Percentiles rank a stretch among this genome's conserved stretches.
phyloP scores from a whole-genome alignment of 2,329 filamentous ascomycete species.

The Colletotrichum karsti region DNA sequence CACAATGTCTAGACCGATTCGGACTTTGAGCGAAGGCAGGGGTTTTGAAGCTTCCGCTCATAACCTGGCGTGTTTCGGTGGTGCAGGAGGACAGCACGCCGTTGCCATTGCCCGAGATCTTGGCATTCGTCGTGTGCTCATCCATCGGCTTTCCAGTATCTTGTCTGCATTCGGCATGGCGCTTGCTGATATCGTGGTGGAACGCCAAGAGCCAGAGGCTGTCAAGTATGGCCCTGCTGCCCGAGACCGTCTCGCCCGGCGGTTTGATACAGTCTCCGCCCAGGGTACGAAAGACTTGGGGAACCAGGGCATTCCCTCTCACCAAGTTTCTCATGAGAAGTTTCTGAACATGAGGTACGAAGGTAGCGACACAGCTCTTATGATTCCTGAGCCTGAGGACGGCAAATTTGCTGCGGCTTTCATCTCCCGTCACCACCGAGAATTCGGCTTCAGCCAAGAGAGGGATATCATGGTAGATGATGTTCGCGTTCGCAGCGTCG shows the following conservation, averaged over 20 bases:
- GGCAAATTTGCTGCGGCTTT: slow-evolving; percentile 70
- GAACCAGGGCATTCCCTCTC: slow-evolving; percentile 38
- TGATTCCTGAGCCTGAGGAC: slow-evolving; percentile 38
- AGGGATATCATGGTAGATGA: slow-evolving; percentile 44
- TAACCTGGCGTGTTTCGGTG: slow-evolving; percentile 45
- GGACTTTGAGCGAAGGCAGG: slow-evolving; percentile 45
- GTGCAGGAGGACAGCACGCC: slow-evolving; percentile 51
- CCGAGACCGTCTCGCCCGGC: slow-evolving; percentile 29
- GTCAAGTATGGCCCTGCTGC: slow-evolving; percentile 33
- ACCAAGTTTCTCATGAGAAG: slow-evolving; percentile 49
- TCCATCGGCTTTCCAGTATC: slow-evolving; percentile 54
- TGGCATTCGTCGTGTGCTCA: slow-evolving; percentile 51
- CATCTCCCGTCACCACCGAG: slow-evolving; percentile 74
- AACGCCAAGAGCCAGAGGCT: slow-evolving; percentile 45
- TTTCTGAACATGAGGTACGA: slow-evolving; percentile 53
- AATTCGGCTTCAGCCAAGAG: slow-evolving; percentile 69
- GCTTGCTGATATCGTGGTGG: slow-evolving; percentile 53
- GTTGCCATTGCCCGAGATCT: slow-evolving; percentile 50
- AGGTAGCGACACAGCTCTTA: slow-evolving; percentile 49
- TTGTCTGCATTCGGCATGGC: slow-evolving; percentile 57
- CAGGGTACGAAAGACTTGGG: slow-evolving; percentile 35
- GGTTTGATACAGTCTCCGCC: slow-evolving; percentile 41
- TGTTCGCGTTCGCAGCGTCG: slow-evolving; percentile 28
- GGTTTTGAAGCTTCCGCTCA: slow-evolving; percentile 44
- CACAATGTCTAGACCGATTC: slow-evolving; percentile 44